Base-by-base conservation (phyloP, 352 stramenopile species). In the Globisporangium lucens region DNA sequence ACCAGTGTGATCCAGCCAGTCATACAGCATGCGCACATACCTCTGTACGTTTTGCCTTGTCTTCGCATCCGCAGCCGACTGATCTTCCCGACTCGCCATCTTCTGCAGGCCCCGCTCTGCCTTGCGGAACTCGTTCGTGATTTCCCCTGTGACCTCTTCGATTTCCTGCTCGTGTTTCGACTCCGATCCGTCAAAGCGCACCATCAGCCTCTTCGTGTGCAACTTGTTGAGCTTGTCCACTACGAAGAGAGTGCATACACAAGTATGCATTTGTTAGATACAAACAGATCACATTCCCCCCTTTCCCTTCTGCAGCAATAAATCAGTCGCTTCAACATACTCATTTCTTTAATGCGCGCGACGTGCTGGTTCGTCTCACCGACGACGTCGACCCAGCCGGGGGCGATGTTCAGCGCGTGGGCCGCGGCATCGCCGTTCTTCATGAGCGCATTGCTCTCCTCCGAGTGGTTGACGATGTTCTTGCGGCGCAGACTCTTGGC, bases 91-190 rank as follows among this genome's bases (percentile, higher is more conserved):
- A 60, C 84, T 86, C 12, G 74, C 80, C 87, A 95, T 93, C 56
- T 84, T 77, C 63, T 90, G 79, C 49, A 95, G 69, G 24, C 79
- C 84, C 22, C 85, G 79, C 76, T 95, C 87, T 36, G 87, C 85
- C 51, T 78, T 89, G 27, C 87, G 82, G 66, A 95, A 95, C 75
- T 92, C 84, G 63, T 79, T 78, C 57, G 87, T 95, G 74, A 95
- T 94, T 63, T 95, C 73, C 66, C 71, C 73, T 49, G 87, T 95
- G 36, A 95, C 66, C 30, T 83, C 75, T 30, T 91, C 87, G 75
- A 95, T 95, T 61, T 95, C 87, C 22, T 88, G 79, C 64, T 95
- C 87, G 61, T 95, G 87, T 63, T 94, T 81, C 49, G 87, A 93
- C 73, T 95, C 87, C 17, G 86, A 93, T 8, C 82, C 82, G 63